These are phyloP conservation scores for Eucalyptus paniculata DNA, from an alignment of 345 rosid species.

Conservation along the genomic window DNA sequence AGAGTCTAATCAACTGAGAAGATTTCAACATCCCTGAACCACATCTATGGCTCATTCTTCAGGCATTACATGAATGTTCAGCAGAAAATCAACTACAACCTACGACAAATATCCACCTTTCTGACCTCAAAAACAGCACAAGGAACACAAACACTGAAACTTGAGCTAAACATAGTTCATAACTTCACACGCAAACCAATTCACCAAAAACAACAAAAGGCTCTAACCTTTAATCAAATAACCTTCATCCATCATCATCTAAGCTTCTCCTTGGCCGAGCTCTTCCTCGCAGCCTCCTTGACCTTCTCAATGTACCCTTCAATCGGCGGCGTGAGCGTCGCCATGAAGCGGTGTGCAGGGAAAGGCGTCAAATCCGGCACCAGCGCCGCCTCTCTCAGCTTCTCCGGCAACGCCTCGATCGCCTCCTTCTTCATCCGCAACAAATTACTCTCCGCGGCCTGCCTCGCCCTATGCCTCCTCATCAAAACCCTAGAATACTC, in stretches of 20 bases:
- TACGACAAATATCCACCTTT: background rate
- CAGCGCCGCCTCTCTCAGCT: conserved; percentile 52
- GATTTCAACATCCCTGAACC: background rate
- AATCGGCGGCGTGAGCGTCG: conserved; percentile 90
- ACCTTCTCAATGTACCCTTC: conserved; percentile 87
- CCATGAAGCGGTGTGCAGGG: conserved; percentile 69
- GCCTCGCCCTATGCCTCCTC: conserved; percentile 65
- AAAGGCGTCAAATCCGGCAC: conserved; percentile 72
- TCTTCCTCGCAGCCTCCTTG: conserved; percentile 62
- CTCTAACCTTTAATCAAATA: background rate
- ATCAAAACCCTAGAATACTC: conserved; percentile 82
- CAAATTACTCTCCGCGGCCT: conserved; percentile 49
- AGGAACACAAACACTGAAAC: background rate
- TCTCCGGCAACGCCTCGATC: conserved; percentile 68
- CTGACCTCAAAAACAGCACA: background rate
- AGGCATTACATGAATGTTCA: background rate
- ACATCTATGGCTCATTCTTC: background rate
- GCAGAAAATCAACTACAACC: background rate
- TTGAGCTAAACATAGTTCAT: background rate
- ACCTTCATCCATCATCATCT: conserved; percentile 27
- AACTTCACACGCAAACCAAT: background rate
- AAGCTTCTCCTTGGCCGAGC: conserved; percentile 60
- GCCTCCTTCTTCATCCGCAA: conserved; percentile 60
- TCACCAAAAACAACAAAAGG: background rate
- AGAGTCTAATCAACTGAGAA: background rate